A percentile compares a stretch with the other conserved stretches of the same genome.
phyloP scores from a whole-genome alignment of 2,329 filamentous ascomycete species.

The Diaporthe citri region DNA sequence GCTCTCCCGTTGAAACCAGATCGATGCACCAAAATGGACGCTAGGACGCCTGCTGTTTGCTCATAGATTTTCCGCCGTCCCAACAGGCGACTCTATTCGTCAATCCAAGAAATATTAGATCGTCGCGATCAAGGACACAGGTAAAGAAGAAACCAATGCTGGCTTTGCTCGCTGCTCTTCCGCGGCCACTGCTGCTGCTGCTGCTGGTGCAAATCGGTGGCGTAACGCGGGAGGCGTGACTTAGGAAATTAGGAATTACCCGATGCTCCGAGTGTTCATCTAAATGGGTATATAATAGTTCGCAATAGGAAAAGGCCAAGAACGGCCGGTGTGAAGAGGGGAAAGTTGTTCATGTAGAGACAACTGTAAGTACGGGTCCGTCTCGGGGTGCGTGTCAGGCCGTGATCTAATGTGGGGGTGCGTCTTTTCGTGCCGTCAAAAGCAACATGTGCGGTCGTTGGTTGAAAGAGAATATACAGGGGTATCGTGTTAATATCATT shows the following conservation, averaged over 20 bases:
- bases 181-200: slow-evolving; percentile 3
- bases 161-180: slow-evolving; percentile 19
- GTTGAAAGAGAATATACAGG: slow-evolving; percentile 16
- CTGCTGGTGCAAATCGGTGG: slow-evolving; percentile 15
- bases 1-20: neutral
- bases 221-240: slow-evolving; percentile 8
- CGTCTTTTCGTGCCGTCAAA: slow-evolving; percentile 13
- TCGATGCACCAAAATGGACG: slow-evolving; percentile 7
- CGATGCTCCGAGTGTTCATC: slow-evolving; percentile 14
- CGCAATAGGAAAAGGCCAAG: slow-evolving; percentile 12
- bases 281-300: slow-evolving; percentile 33
- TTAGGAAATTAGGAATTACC: slow-evolving; percentile 30
- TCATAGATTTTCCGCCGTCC: neutral
- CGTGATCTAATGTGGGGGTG: slow-evolving; percentile 2
- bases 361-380: slow-evolving; percentile 21
- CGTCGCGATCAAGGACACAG: neutral
- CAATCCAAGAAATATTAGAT: slow-evolving; percentile 28
- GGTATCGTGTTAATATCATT: slow-evolving; percentile 24
- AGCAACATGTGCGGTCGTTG: slow-evolving; percentile 26
- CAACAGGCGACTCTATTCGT: neutral
- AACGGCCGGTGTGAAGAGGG: slow-evolving; percentile 4
- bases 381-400: neutral
- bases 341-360: slow-evolving; percentile 25
- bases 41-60: neutral
- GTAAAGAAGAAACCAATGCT: slow-evolving; percentile 1